Base-by-base conservation (phyloP, 2,329 filamentous ascomycete genomes). In the Pezicula radicicola region DNA sequence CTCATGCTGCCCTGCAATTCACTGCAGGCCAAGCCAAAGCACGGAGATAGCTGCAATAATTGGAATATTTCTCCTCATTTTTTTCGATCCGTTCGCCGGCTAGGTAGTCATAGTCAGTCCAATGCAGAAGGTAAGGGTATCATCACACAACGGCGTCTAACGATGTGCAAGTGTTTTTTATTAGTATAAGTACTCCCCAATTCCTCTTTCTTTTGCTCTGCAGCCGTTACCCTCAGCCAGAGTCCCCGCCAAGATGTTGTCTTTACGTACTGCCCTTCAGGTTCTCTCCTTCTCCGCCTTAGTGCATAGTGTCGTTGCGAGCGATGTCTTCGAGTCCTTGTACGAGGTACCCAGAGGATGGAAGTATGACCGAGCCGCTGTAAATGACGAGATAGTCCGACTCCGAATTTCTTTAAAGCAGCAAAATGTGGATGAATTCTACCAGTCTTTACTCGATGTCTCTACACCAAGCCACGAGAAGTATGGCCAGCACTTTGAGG, bases 401-500 rank as follows among this genome's bases (percentile, higher is more conserved):
- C 50, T 56, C 7, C 55, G 55, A 25, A 27, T 59, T 15, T 59
- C 57, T 6, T 55, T 59, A 9, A 59, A 57, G 41, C 55, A 59
- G 33, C 57, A 59, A 30, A 59, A 59, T 54, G 50, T 59, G 27
- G 53, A 59, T 21, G 40, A 46, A 28, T 53, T 59, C 33, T 57
- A 55, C n/a, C 46, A 59, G 12, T 54, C 57, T 44, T 41, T 59
- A 19, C 43, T 59, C 48, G 63, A 66, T 36, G 61, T 70, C 48
- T 78, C 77, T 12, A 76, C 75, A 0, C 78, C 77, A 1, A 71
- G 70, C 7, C 66, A 72, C 52, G 55, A 69, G 3, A 66, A 69
- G 19, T 80, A 80, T 55, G 78, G 78, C 25, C 63, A 77, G 52
- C 77, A 79, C 60, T 71, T 75, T 55, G 70, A 70, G 40, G 66